Evolutionary conservation across 2,329 filamentous ascomycete genomes (phyloP), one percentile per base, ranked within the genome.

Genomic region (Hypocrella siamensis): DNA sequence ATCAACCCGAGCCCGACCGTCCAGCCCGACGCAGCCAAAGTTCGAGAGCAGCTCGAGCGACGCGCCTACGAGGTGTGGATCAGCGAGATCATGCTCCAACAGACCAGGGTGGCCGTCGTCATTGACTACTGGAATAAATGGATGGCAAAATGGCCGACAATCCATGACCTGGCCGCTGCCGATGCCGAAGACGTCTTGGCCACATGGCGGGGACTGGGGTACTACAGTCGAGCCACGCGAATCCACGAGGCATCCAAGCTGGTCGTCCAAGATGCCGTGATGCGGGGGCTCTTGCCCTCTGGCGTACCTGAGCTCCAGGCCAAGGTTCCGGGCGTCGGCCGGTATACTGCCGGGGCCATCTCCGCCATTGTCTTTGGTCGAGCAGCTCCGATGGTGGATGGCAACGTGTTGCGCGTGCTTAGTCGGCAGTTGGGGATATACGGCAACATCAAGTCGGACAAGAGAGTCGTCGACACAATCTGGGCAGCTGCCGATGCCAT

Each of bases 1-100:
- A 53, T 70, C 32, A 51, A 71, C 33, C 63, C 62, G 7, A 35
- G 36, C 4, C 34, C 32, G 11, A n/a, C 25, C 17, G 18, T 38
- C 16, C 38, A 43, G 14, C 17, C 32, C 12, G 42, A 53, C 12
- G 41, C 45, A 2, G 38, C 45, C 2, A 49, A 53, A n/a, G 51
- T 66, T 7, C 57, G 57, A 19, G 29, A 35, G n/a, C 48, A 47
- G 3, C 53, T 75, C 9, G 62, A 65, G 35, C 60, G 53, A 19
- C 63, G 72, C 30, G 72, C 71, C 2, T 77, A 77, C 51, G 63
- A 75, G 46, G 71, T 77, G 29, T 76, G 71, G 68, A 73, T 77
- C 44, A 71, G 65, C 43, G 72, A 77, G 52, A 67, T 75, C 41
- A 77, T 77, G 72, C 59, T 76, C 9, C 72, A 77, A 47, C 72